Evolutionary conservation across 495 filamentous ascomycete species (phyloP).

Genomic region (Parmelia sp.): DNA sequence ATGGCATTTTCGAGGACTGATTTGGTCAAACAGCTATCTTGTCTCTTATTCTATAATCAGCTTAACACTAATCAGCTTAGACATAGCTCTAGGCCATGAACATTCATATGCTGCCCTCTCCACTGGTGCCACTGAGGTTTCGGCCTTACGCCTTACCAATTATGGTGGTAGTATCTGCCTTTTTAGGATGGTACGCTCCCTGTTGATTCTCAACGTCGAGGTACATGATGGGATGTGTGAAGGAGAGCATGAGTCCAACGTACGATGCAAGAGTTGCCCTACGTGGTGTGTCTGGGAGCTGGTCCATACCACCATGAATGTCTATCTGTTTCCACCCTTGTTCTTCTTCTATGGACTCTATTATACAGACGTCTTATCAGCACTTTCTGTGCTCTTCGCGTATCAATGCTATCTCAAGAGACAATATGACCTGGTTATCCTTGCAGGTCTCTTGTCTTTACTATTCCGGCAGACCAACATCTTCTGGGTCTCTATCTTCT

Average conservation of each 20-base stretch:
- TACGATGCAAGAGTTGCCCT: background rate
- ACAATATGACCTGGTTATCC: slow-evolving; percentile 19
- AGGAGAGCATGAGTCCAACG: background rate
- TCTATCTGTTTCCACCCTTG: slow-evolving; percentile 78
- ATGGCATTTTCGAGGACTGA: background rate
- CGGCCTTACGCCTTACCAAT: slow-evolving; percentile 8
- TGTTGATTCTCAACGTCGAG: slow-evolving; percentile 4
- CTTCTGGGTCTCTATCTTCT: slow-evolving; percentile 85
- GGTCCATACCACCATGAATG: slow-evolving; percentile 66
- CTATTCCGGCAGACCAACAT: slow-evolving; percentile 90
- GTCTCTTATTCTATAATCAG: no score
- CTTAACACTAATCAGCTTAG: no score
- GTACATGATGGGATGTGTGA: background rate
- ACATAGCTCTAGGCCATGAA: no score
- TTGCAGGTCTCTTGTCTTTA: slow-evolving; percentile 54
- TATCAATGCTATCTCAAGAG: slow-evolving; percentile 56
- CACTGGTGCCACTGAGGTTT: slow-evolving; percentile 4
- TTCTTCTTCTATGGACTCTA: slow-evolving; percentile 95
- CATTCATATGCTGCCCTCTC: no score
- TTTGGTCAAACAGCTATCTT: slow-evolving; percentile 43
- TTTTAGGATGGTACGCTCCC: background rate
- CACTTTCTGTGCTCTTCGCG: slow-evolving; percentile 55
- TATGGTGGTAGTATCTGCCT: background rate
- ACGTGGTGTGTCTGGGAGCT: slow-evolving; percentile 22
- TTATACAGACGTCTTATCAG: slow-evolving; percentile 76